Evolutionary conservation across 164 flowering plant genomes (phyloP), one percentile per base, ranked within the genome.

Genomic region (Magnolia changhungtana): DNA sequence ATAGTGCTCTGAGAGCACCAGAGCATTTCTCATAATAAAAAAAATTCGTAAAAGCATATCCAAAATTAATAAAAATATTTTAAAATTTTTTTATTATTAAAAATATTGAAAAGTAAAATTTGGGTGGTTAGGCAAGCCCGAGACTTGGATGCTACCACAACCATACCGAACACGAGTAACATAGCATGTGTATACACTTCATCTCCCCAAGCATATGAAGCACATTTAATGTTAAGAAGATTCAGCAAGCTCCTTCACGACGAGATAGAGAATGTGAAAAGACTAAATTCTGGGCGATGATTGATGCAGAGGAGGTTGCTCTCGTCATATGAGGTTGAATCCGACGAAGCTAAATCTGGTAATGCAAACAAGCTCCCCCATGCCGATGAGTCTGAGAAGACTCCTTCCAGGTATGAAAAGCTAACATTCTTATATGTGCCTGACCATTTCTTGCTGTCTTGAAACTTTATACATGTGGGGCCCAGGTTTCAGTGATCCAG

Each of bases 251-350:
- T 55, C 18, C 13, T 55, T 55, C 16, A 55, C 10, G 61, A 55
- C 18, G 13, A 37, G 61, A 55, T 55, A 9, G 18, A 55, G 13
- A 55, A 55, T 55, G 61, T 55, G 13, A 11, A 11, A 8, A 55
- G 18, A 55, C 61, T 55, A 16, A 51, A 23, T 24, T 8, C 13
- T 50, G 24, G 23, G 49, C 16, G 18, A 29, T 74, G 31, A 11
- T 64, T 73, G 71, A 11, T 85, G 80, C 90, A 92, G 97, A 89
- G 91, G 81, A 90, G 67, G 82, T 72, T 90, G 81, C 88, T 92
- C 16, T 85, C 93, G 49, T 87, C 95, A 24, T 87, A 89, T 74
- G 91, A 90, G 77, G 82, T 84, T 18, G 93, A 89, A 11, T 27
- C 84, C 1, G 88, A 85, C 51, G 84, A 85, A 73, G 71, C 68